Evolutionary conservation across 331 rosid species (phyloP).

Genomic region (Cydonia oblonga): DNA sequence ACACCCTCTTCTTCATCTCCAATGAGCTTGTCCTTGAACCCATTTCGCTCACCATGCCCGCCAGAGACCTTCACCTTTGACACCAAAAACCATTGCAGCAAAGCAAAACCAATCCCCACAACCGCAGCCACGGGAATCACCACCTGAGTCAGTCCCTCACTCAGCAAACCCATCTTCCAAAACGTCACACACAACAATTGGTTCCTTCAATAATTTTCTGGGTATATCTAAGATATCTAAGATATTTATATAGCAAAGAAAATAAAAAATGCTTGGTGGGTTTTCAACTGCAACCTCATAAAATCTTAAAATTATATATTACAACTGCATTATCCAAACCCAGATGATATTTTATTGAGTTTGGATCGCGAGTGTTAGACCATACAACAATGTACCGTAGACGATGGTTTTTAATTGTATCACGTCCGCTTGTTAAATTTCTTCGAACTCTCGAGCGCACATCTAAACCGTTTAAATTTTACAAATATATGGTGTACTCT

Average conservation of each 20-base stretch:
- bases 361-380: background rate
- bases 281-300: background rate
- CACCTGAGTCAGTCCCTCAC: slow-evolving; percentile 41
- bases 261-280: background rate
- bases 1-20: slow-evolving; percentile 42
- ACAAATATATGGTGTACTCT: background rate
- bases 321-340: background rate
- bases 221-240: background rate
- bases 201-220: slow-evolving; percentile 3
- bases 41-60: slow-evolving; percentile 3
- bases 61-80: slow-evolving; percentile 40
- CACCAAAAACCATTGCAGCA: slow-evolving; percentile 57
- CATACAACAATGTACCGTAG: no score
- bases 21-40: slow-evolving; percentile 29
- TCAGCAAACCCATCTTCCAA: slow-evolving; percentile 39
- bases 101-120: slow-evolving; percentile 44
- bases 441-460: background rate
- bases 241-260: slow-evolving; percentile 1
- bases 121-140: slow-evolving; percentile 52
- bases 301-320: background rate
- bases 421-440: background rate
- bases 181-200: background rate
- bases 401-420: no score
- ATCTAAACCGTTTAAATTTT: background rate
- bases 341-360: background rate